phyloP scores from a whole-genome alignment of 106 monocot species.

The Hemerocallis citrina region DNA sequence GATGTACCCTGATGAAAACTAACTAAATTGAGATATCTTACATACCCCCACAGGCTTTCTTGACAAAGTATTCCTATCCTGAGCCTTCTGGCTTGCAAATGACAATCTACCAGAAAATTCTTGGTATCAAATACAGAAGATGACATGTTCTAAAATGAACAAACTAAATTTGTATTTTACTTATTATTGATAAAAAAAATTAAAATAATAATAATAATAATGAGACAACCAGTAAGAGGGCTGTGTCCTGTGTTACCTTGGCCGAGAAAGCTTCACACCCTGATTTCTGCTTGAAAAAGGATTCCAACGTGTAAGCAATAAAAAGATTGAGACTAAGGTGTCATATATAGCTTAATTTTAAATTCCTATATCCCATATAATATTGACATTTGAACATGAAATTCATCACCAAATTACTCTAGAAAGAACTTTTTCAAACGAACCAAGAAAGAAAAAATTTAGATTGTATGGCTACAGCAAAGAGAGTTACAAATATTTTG shows the following conservation, averaged over 20 bases:
- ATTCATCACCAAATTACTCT: background rate
- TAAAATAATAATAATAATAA: background rate
- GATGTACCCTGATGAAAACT: background rate
- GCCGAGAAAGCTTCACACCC: constrained; percentile 11
- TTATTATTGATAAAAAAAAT: background rate
- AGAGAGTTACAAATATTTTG: constrained; percentile 11
- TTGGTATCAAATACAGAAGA: no score
- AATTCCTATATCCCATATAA: background rate
- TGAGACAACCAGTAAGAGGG: background rate
- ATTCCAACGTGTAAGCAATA: background rate
- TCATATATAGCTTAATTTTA: background rate
- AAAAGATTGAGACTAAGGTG: background rate
- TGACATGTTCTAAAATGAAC: background rate
- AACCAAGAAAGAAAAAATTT: background rate
- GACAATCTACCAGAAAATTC: constrained; percentile 12
- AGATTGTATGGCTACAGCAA: background rate
- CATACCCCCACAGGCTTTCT: constrained; percentile 15
- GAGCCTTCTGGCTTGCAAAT: constrained; percentile 13
- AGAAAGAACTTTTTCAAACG: background rate
- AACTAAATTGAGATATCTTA: background rate
- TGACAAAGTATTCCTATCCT: constrained; percentile 1
- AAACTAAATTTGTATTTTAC: no score
- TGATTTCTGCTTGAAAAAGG: constrained; percentile 9
- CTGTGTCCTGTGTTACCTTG: constrained; percentile 16
- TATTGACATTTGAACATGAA: background rate